A percentile compares a stretch with the other conserved stretches of the same genome.
phyloP scores from a whole-genome alignment of 2,329 filamentous ascomycete species.

The Paracoccidioides lutzii region DNA sequence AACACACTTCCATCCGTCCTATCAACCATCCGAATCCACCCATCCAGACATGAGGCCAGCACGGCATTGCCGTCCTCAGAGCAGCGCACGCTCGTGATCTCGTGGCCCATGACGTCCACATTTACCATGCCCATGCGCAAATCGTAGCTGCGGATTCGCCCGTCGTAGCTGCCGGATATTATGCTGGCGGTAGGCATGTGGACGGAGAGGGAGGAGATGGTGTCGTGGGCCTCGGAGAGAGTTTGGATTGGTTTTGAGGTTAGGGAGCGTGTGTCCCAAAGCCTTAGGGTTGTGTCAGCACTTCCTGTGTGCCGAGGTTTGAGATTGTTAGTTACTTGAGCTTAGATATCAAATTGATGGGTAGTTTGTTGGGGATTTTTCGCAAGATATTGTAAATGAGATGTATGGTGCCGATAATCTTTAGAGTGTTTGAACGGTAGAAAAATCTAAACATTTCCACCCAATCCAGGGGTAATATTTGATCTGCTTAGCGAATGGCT shows the following conservation, averaged over 20 bases:
- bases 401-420: no score
- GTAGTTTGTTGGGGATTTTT: neutral
- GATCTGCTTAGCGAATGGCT: neutral
- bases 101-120: conserved; percentile 52
- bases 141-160: conserved; percentile 69
- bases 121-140: conserved; percentile 59
- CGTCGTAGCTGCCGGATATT: conserved; percentile 69
- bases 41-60: conserved; percentile 64
- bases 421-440: neutral
- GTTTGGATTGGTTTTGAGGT: conserved; percentile 31
- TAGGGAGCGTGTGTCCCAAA: conserved; percentile 32
- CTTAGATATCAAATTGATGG: neutral
- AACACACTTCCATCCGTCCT: conserved; percentile 59
- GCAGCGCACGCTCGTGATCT: conserved; percentile 62
- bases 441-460: neutral
- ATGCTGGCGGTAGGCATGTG: conserved; percentile 39
- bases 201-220: conserved; percentile 28
- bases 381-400: neutral
- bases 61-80: conserved; percentile 62
- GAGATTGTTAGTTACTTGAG: neutral
- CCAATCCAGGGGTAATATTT: conserved; percentile 1
- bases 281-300: conserved; percentile 30
- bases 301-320: conserved; percentile 20
- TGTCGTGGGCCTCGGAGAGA: conserved; percentile 29
- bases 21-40: conserved; percentile 68